Evolutionary conservation across 2,329 filamentous ascomycete species (phyloP), one percentile per base, ranked within the genome.

Genomic region (Sporothrix brunneoviolacea): DNA sequence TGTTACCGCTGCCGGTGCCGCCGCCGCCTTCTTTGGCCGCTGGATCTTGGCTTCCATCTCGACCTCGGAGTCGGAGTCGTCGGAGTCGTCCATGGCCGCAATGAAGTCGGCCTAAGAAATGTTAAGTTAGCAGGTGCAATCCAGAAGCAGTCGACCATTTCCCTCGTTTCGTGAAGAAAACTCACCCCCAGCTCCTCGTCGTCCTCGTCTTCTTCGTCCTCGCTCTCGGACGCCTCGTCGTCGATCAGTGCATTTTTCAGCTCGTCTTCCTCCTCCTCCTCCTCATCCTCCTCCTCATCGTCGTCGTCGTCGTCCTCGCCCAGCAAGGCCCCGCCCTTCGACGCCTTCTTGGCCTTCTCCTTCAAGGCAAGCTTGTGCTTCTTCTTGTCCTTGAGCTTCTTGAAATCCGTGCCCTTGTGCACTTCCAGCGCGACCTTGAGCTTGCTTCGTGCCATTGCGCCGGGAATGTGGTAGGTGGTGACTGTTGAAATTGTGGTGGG

Each of bases 31-130:
- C 41, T 60, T 59, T 45, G 65, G 65, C 37, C 80, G 81, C 64
- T 70, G 67, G 56, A 84, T 72, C 70, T 84, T 87, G 64, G 82
- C 80, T 65, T 91, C 86, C 66, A 87, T 82, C 66, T 91, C 87
- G 48, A 88, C 76, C 56, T 85, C 83, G 55, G 86, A 84, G 59
- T 64, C 60, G 54, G 74, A 77, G n/a, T 65, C 60, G 54, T 83
- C 79, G 64, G 77, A 80, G 57, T 83, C 79, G 62, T 84, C 74
- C 58, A 84, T 68, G 42, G 69, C 77, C 12, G 74, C 72, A 52
- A 77, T 68, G n/a, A 58, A 50, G 58, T 83, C 74, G 58, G 78
- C 63, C 71, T 77, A 13, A 37, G 10, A 33, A 5, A 7, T 21
- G 35, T 16, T 15, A 28, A 30, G 40, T 50, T 22, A 43, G 30